A percentile compares a stretch with the other conserved stretches of the same genome.
These are phyloP conservation scores for Nannochloropsis salina DNA, from an alignment of 108 stramenopile genomes.

Conservation along the genomic window DNA sequence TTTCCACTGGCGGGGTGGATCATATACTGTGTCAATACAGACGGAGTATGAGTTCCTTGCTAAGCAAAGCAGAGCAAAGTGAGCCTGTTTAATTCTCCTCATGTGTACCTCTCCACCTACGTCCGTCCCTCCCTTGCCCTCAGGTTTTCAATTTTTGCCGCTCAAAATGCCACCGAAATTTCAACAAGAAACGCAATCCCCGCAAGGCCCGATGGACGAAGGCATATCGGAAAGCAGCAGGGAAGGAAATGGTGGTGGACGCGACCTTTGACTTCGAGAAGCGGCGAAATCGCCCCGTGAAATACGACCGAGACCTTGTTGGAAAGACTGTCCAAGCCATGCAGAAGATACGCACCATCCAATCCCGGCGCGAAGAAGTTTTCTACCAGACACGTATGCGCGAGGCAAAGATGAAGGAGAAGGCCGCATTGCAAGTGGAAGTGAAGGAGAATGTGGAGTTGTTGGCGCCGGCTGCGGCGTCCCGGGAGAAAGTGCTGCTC, in stretches of 20 bases:
- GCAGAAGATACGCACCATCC: constrained; percentile 83
- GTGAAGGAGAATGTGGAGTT: constrained; percentile 52
- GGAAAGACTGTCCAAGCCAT: constrained; percentile 94
- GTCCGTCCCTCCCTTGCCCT: background rate
- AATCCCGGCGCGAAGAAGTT: constrained; percentile 55
- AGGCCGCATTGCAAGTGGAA: constrained; percentile 51
- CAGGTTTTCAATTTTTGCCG: constrained; percentile 92
- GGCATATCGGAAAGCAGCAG: constrained; percentile 86
- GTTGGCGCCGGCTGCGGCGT: constrained; percentile 54
- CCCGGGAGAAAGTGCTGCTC: constrained; percentile 54
- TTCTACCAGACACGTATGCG: constrained; percentile 54
- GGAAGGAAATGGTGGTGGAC: constrained; percentile 60
- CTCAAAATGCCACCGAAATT: constrained; percentile 97
- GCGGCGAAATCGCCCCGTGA: constrained; percentile 91
- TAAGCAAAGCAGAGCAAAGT: too few relatives aligned
- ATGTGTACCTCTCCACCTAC: background rate
- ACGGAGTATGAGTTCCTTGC: too few relatives aligned
- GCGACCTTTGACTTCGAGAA: constrained; percentile 99
- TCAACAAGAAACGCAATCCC: constrained; percentile 97
- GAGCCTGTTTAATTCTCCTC: too few relatives aligned
- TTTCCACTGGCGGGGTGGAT: too few relatives aligned
- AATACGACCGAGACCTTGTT: constrained; percentile 89
- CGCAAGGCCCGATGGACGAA: constrained; percentile 99
- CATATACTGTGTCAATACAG: too few relatives aligned
- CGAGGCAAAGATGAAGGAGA: constrained; percentile 48